phyloP scores from a whole-genome alignment of 345 rosid species.

The Salix purpurea region DNA sequence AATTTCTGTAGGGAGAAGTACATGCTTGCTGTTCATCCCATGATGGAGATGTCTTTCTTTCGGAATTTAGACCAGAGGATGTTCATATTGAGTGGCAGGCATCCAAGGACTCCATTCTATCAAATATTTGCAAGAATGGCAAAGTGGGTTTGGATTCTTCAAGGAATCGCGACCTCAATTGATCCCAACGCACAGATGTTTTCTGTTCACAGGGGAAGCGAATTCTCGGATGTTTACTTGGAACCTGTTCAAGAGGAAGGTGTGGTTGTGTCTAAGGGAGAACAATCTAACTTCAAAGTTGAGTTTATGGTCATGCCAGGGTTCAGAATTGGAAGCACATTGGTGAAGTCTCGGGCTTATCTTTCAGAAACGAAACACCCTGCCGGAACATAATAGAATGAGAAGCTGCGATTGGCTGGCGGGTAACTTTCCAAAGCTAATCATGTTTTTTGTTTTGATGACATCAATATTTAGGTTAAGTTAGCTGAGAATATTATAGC shows the following conservation, averaged over 20 bases:
- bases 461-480: constrained; percentile 4
- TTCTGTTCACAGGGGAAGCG: constrained; percentile 40
- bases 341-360: constrained; percentile 48
- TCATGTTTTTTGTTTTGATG: neutral
- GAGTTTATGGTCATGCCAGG: constrained; percentile 67
- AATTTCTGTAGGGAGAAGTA: constrained; percentile 52
- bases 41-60: constrained; percentile 56
- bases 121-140: constrained; percentile 54
- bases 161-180: constrained; percentile 41
- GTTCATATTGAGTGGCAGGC: constrained; percentile 45
- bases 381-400: neutral
- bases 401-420: neutral
- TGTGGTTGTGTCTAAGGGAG: constrained; percentile 3
- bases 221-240: constrained; percentile 46
- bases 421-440: constrained; percentile 2
- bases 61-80: constrained; percentile 60
- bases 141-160: constrained; percentile 55
- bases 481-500: constrained; percentile 6
- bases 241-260: constrained; percentile 33
- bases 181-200: constrained; percentile 47
- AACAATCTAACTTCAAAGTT: constrained; percentile 23
- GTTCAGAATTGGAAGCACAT: constrained; percentile 39
- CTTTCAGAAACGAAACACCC: constrained; percentile 27
- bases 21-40: constrained; percentile 51
- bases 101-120: constrained; percentile 61